phyloP scores from a whole-genome alignment of 1,284 basidiomycete species.

The Volvariella volvacea region DNA sequence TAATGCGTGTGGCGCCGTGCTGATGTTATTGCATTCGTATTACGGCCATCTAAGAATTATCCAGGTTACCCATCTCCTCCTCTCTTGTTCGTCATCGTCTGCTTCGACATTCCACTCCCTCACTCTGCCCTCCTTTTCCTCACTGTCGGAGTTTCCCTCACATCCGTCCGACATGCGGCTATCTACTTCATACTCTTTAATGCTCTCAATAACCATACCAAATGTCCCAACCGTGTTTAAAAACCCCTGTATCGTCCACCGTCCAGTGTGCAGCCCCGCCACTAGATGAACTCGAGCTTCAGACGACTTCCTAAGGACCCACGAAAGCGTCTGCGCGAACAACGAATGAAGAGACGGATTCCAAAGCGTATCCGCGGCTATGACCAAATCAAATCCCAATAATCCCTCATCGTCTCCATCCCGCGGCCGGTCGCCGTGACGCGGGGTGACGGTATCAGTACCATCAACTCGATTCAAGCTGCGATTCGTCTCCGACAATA shows the following conservation, averaged over 20 bases:
- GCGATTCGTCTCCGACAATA: slow-evolving; percentile 10
- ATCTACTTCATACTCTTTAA: slow-evolving; percentile 33
- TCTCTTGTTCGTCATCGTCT: slow-evolving; percentile 53
- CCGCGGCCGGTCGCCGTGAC: too few relatives aligned
- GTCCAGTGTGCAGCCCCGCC: slow-evolving; percentile 67
- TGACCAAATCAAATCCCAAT: slow-evolving; percentile 50
- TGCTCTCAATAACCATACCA: slow-evolving; percentile 17
- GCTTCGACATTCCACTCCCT: slow-evolving; percentile 51
- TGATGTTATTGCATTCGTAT: too few relatives aligned
- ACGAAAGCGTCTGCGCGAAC: slow-evolving; percentile 45
- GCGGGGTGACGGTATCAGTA: too few relatives aligned
- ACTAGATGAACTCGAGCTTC: slow-evolving; percentile 52
- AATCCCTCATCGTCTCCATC: not conserved
- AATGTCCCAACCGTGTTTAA: slow-evolving; percentile 27
- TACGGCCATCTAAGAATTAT: slow-evolving; percentile 48
- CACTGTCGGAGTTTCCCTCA: slow-evolving; percentile 47
- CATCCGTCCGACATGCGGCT: slow-evolving; percentile 15
- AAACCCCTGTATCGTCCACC: slow-evolving; percentile 62
- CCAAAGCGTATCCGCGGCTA: slow-evolving; percentile 75
- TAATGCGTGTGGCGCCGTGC: too few relatives aligned
- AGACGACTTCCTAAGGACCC: slow-evolving; percentile 34
- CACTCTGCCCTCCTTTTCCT: slow-evolving; percentile 25
- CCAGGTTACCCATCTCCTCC: slow-evolving; percentile 67
- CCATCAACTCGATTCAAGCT: too few relatives aligned
- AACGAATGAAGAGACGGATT: slow-evolving; percentile 49